A percentile compares a stretch with the other conserved stretches of the same genome.
These are phyloP conservation scores for Ceratocystis huliohia DNA, from an alignment of 2,329 filamentous ascomycete genomes.

Conservation along the genomic window DNA sequence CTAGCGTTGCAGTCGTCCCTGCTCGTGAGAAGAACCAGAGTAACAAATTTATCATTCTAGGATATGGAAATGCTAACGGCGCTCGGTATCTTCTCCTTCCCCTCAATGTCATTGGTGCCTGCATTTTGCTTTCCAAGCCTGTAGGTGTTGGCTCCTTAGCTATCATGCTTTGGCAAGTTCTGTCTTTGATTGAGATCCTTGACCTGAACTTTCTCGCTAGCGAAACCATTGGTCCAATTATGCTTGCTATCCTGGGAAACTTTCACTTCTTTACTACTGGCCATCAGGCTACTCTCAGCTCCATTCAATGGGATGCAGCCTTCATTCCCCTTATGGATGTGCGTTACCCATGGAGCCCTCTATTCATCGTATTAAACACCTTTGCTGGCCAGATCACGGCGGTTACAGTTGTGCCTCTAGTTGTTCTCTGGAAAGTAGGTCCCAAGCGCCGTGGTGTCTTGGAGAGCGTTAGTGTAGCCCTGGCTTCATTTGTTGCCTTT, in stretches of 20 bases:
- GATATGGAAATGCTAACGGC: conserved; percentile 87
- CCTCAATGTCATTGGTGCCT: conserved; percentile 61
- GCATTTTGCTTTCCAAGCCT: conserved; percentile 77
- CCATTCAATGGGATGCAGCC: conserved; percentile 90
- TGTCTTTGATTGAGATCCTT: conserved; percentile 58
- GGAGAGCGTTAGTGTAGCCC: conserved; percentile 55
- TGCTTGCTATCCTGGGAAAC: conserved; percentile 77
- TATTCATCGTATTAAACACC: conserved; percentile 72
- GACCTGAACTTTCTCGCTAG: conserved; percentile 49
- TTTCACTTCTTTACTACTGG: conserved; percentile 98
- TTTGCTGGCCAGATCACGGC: conserved; percentile 82
- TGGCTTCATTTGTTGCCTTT: conserved; percentile 66
- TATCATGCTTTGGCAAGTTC: conserved; percentile 75
- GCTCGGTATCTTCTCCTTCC: conserved; percentile 78
- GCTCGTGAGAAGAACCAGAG: conserved; percentile 33
- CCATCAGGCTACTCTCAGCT: conserved; percentile 76
- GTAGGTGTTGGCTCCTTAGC: conserved; percentile 81
- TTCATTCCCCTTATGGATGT: conserved; percentile 79
- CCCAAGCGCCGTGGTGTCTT: conserved; percentile 59
- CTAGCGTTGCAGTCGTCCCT: conserved; percentile 62
- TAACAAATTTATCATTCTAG: conserved; percentile 62
- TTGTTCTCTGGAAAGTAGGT: conserved; percentile 79
- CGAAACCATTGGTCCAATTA: conserved; percentile 66
- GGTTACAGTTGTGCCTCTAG: conserved; percentile 62
- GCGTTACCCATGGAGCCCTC: conserved; percentile 76